Evolutionary conservation across 2,329 filamentous ascomycete species (phyloP).

Genomic region (Pseudogymnoascus verrucosus): DNA sequence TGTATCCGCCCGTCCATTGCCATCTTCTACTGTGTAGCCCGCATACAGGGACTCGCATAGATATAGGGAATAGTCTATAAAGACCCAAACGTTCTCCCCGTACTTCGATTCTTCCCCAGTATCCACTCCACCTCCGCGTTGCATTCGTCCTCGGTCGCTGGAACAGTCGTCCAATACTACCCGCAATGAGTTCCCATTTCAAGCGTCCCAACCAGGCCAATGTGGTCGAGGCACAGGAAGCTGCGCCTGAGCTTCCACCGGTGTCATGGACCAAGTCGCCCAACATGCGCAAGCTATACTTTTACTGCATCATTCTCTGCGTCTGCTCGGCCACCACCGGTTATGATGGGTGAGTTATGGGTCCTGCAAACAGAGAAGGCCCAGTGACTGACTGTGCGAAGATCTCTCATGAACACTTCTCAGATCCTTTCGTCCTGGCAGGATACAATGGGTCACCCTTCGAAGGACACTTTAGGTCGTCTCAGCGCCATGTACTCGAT

Average conservation of each 20-base stretch:
- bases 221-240: slow-evolving; percentile 34
- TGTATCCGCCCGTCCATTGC: not conserved
- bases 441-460: slow-evolving; percentile 27
- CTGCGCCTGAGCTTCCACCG: slow-evolving; percentile 43
- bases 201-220: slow-evolving; percentile 21
- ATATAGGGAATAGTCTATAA: not conserved
- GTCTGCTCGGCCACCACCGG: slow-evolving; percentile 46
- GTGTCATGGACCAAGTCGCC: slow-evolving; percentile 50
- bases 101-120: not conserved
- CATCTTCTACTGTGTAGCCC: not conserved
- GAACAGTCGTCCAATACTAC: not conserved
- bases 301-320: slow-evolving; percentile 45
- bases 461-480: slow-evolving; percentile 26
- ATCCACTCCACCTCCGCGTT: not conserved
- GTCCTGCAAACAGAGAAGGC: not conserved
- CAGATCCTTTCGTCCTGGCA: slow-evolving; percentile 32
- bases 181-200: not conserved
- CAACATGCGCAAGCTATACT: slow-evolving; percentile 48
- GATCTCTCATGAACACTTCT: slow-evolving; percentile 28
- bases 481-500: slow-evolving; percentile 27
- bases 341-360: slow-evolving; percentile 23
- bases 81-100: not conserved
- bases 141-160: not conserved
- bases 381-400: not conserved
- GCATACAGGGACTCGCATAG: not conserved